A percentile compares a stretch with the other conserved stretches of the same genome.
Evolutionary conservation across 163 green algal species (phyloP).

Genomic region (Scenedesmus sp.): DNA sequence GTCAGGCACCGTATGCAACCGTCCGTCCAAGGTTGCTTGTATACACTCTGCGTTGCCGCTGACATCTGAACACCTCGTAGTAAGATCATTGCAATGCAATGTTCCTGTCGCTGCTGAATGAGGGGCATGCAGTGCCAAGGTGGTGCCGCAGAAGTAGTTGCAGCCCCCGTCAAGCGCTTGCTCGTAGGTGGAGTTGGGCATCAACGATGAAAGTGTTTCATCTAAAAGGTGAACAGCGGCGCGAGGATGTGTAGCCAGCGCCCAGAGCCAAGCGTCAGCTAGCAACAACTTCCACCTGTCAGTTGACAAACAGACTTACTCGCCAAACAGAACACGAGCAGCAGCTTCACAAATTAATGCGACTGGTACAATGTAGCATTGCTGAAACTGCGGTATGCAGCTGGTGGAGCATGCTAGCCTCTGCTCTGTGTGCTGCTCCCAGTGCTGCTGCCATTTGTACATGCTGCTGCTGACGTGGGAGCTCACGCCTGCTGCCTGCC

Average conservation of each 20-base stretch:
- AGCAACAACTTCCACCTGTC: background rate
- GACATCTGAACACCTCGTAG: background rate
- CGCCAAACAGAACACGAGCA: background rate
- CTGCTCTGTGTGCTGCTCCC: background rate
- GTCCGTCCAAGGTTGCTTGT: background rate
- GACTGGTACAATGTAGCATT: background rate
- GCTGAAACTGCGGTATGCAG: background rate
- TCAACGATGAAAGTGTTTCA: background rate
- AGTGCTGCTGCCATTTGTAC: background rate
- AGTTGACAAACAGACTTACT: background rate
- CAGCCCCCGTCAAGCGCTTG: background rate
- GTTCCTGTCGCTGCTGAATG: background rate
- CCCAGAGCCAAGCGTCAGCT: background rate
- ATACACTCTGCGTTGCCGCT: background rate
- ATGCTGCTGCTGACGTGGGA: background rate
- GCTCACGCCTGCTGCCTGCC: background rate
- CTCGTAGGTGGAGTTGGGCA: background rate
- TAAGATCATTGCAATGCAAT: background rate
- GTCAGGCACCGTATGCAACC: background rate
- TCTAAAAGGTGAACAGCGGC: background rate
- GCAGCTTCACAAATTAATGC: background rate
- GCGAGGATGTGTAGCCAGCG: background rate
- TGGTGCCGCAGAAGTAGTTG: background rate
- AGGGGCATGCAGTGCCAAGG: background rate
- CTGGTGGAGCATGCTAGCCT: background rate